phyloP scores from a whole-genome alignment of 257 asterid species.

The Pogostemon cablin region DNA sequence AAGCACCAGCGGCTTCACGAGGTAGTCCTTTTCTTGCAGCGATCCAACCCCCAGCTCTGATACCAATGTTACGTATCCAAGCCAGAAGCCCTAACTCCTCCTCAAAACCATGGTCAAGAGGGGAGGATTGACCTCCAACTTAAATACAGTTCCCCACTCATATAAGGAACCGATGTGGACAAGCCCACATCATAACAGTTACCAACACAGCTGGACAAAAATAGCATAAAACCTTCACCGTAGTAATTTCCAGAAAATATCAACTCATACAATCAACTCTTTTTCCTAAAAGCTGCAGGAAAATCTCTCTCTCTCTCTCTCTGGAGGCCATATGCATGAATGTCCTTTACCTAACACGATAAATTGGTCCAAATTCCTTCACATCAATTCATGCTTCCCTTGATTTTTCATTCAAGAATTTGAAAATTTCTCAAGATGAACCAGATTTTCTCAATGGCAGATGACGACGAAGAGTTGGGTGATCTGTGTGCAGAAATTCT shows the following conservation, averaged over 20 bases:
- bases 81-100: too few species aligned
- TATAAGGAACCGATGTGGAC: too few species aligned
- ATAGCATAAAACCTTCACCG: slow-evolving; percentile 15
- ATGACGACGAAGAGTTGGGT: slow-evolving; percentile 23
- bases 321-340: slow-evolving; percentile 21
- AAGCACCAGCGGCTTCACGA: too few species aligned
- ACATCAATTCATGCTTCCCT: background rate
- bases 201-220: background rate
- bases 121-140: too few species aligned
- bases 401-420: background rate
- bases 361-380: background rate
- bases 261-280: background rate
- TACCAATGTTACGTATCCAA: too few species aligned
- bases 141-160: too few species aligned
- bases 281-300: background rate
- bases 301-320: background rate
- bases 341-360: slow-evolving; percentile 24
- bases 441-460: slow-evolving; percentile 23
- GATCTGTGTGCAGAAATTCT: slow-evolving; percentile 37
- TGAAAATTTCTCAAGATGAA: background rate
- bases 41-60: too few species aligned
- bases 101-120: too few species aligned
- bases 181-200: too few species aligned
- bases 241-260: slow-evolving; percentile 16
- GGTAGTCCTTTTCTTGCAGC: too few species aligned